Base-by-base conservation (phyloP, 805 yeast species). In the Teunomyces atbi region DNA sequence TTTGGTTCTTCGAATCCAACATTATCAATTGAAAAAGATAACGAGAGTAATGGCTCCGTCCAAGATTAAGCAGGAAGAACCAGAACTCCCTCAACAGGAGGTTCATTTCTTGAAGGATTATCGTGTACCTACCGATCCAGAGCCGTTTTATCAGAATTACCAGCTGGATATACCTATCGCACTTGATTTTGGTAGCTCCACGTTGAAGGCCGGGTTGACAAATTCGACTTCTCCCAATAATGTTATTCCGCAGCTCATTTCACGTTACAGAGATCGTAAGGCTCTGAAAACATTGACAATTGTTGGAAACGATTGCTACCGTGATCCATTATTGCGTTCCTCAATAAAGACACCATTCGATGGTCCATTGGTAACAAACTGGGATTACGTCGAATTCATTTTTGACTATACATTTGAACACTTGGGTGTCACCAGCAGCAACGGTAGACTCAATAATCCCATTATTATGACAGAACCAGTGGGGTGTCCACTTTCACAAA, bases 311-410 rank as follows among this genome's bases (percentile, higher is more conserved):
- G 98, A 92, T 62, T 80, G 83, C 15, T 81, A 74, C 58, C 60
- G 86, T 26, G 98, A 91, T 56, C 77, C 83, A 6, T 68, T 85
- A 1, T 77, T 86, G 39, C 78, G 83, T 51, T 74, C 87, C 13
- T 83, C 84, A 45, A 78, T 88, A 28, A 83, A 80, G 56, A 73
- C 88, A 4, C 96, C 97, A 0, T 92, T 79, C 60, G 99, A 94
- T 63, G 96, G 96, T 0, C 79, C 88, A 4, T 69, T 89, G 54
- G 73, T 94, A 29, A 84, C 95, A 20, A 95, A 91, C 62, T 95
- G 98, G 98, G 98, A 94, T 47, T 79, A 84, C 47, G 77, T 85
- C 2, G 99, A 94, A 61, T 78, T 76, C 47, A 78, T 92, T 44
- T 61, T 94, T 42, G 98, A 92, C 64, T 94, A 90, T 60, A 73